Evolutionary conservation across 225 moss, liverwort and hornwort species (phyloP).

Genomic region (Bryoerythrophyllum caledonicum): DNA sequence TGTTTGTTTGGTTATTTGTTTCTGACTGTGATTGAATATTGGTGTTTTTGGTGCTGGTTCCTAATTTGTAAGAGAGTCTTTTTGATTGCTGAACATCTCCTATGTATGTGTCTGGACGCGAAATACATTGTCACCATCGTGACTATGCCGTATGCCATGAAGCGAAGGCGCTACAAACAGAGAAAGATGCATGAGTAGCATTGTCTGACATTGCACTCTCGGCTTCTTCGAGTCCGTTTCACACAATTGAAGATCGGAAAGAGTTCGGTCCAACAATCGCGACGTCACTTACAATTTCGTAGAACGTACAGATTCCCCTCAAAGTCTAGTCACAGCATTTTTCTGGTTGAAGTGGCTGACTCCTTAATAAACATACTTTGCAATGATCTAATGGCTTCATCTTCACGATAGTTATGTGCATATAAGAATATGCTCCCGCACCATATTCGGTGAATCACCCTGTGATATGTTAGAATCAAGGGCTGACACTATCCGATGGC

Average conservation of each 20-base stretch:
- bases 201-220: background rate
- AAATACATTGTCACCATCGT: background rate
- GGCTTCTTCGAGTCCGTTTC: background rate
- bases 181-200: background rate
- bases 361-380: background rate
- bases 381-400: background rate
- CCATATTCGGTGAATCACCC: no score
- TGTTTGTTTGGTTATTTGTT: background rate
- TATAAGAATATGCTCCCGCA: no score
- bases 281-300: background rate
- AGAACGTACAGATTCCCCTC: background rate
- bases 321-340: background rate
- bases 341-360: background rate
- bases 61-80: background rate
- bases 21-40: background rate
- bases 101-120: background rate
- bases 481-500: no score
- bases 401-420: background rate
- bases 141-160: background rate
- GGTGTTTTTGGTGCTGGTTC: background rate
- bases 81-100: background rate
- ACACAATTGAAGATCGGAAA: background rate
- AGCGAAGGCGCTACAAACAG: no score
- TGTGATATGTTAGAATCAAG: constrained; percentile 15
- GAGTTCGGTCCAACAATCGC: background rate